Evolutionary conservation across 1,284 basidiomycete genomes (phyloP).

Genomic region (Malassezia nana): DNA sequence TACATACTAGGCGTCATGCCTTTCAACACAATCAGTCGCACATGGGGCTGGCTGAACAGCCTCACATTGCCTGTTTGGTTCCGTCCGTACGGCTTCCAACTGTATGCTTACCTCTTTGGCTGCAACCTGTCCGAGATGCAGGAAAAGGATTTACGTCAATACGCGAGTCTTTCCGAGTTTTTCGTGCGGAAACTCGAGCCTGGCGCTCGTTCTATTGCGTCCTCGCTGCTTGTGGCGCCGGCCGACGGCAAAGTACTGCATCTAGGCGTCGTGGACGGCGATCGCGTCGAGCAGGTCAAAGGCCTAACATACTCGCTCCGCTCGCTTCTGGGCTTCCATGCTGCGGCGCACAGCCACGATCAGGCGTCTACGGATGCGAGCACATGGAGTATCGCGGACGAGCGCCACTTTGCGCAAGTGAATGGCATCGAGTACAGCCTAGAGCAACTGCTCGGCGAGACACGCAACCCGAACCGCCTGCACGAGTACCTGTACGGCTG

Average conservation of each 20-base stretch:
- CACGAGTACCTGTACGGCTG: conserved; percentile 20
- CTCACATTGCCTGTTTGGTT: conserved; percentile 76
- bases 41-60: conserved; percentile 93
- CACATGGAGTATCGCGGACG: conserved; percentile 59
- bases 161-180: conserved; percentile 79
- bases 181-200: conserved; percentile 82
- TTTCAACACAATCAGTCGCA: conserved; percentile 77
- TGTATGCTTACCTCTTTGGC: conserved; percentile 79
- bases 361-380: conserved; percentile 30
- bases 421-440: conserved; percentile 95
- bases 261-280: conserved; percentile 73
- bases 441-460: conserved; percentile 57
- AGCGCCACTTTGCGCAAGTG: conserved; percentile 84
- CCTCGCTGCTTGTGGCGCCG: conserved; percentile 73
- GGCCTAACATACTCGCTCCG: conserved; percentile 90
- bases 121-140: conserved; percentile 90
- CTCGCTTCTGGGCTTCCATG: conserved; percentile 58
- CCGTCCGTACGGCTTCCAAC: conserved; percentile 71
- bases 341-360: conserved; percentile 25
- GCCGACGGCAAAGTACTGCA: conserved; percentile 88
- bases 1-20: conserved; percentile 91
- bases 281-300: conserved; percentile 88
- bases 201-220: conserved; percentile 68
- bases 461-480: conserved; percentile 8
- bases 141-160: conserved; percentile 63